Evolutionary conservation across 2,329 filamentous ascomycete genomes (phyloP).

Genomic region (Cercospora nicotianae): DNA sequence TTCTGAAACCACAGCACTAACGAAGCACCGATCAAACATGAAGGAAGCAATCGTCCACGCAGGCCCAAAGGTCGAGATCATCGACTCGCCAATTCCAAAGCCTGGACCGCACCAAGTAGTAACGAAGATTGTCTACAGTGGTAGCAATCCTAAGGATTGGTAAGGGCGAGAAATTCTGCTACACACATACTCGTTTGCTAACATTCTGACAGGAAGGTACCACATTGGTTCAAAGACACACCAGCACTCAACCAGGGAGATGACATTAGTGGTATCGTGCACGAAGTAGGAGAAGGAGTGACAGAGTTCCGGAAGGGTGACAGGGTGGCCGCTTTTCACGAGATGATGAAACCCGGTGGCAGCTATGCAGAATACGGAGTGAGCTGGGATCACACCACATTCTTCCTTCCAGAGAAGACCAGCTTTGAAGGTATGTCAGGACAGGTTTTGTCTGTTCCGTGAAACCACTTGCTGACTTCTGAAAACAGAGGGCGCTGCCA

Average conservation of each 20-base stretch:
- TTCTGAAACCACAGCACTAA: background rate
- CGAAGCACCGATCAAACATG: constrained; percentile 16
- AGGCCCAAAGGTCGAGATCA: constrained; percentile 40
- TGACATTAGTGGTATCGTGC: constrained; percentile 48
- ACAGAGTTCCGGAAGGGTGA: constrained; percentile 60
- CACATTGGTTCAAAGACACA: constrained; percentile 22
- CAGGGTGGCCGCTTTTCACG: constrained; percentile 58
- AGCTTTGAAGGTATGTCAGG: constrained; percentile 52
- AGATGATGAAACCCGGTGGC: constrained; percentile 53
- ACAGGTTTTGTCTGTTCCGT: background rate
- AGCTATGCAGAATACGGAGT: constrained; percentile 64
- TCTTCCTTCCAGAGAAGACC: constrained; percentile 53
- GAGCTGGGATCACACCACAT: constrained; percentile 57
- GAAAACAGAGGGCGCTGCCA: constrained; percentile 44
- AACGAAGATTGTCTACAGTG: constrained; percentile 37
- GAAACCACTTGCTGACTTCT: background rate
- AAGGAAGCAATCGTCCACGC: constrained; percentile 42
- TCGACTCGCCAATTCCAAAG: constrained; percentile 46
- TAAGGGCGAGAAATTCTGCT: no score
- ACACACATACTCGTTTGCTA: background rate
- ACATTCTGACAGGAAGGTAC: constrained; percentile 21
- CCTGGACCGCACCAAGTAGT: constrained; percentile 39
- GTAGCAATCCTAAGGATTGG: constrained; percentile 36
- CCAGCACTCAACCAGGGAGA: constrained; percentile 37
- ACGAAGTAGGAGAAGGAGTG: constrained; percentile 57